Evolutionary conservation across 108 stramenopile species (phyloP), one percentile per base, ranked within the genome.

Genomic region (Phaeodactylum tricornutum): DNA sequence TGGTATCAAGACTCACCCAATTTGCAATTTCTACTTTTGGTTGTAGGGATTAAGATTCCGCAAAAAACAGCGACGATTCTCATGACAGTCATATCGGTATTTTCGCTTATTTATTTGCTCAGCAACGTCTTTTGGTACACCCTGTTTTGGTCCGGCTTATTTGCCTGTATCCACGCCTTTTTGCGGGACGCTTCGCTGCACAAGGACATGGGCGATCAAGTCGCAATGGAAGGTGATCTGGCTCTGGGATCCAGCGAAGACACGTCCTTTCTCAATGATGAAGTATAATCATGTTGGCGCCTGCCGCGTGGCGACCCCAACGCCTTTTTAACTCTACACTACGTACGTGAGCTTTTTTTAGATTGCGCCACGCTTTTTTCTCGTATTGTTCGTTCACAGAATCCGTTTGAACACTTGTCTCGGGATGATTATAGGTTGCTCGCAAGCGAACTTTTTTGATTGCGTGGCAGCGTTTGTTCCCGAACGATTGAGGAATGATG

Each of bases 181-280:
- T 62, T 92, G 25, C 47, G 91, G 29, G 91, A 92, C 61, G 91
- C 91, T 0, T 71, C 67, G 16, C 81, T 92, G 84, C 91, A 92
- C 53, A 84, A 88, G 66, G 90, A 92, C 67, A 75, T 79, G 37
- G 79, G 77, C 38, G 91, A 92, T 64, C 65, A 64, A 36, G 74
- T 92, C 24, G 74, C 61, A 11, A 92, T 92, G 91, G 65, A 64
- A 27, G 90, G 91, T 24, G 91, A 92, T 59, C 43, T 85, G 53
- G 43, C 27, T 17, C n/a, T 50, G 36, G 49, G 31, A 14, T n/a
- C n/a, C n/a, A 26, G 45, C n/a, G 53, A 55, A 21, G 53, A 55
- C 43, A 42, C 53, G 3, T 40, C 53, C 23, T 55, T 53, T 39
- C 31, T 55, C 27, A 55, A 55, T 37, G 50, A 21, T 20, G 26